phyloP scores from a whole-genome alignment of 1,139 yeast species.

The Pichia sp. region DNA sequence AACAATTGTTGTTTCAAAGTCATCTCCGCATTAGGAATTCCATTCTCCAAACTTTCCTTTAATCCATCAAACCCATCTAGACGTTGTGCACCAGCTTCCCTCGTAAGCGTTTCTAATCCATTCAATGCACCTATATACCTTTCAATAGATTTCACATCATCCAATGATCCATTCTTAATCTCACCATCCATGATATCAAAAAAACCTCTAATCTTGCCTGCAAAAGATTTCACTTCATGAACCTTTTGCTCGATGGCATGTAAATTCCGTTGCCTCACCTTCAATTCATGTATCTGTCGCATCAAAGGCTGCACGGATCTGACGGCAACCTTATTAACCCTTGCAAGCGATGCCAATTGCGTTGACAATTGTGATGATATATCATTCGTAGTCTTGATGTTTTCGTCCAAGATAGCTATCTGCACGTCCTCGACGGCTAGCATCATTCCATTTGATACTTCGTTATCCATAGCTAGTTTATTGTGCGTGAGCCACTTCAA shows the following conservation, averaged over 20 bases:
- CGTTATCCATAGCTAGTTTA: too few species aligned
- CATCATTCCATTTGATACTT: too few species aligned
- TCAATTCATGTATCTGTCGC: conserved; percentile 51
- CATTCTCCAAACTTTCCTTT: conserved; percentile 37
- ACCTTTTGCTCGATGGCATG: conserved; percentile 56
- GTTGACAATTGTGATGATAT: conserved; percentile 50
- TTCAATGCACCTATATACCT: conserved; percentile 33
- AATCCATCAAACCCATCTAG: too few species aligned
- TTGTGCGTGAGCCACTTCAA: too few species aligned
- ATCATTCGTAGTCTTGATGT: conserved; percentile 50
- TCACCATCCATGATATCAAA: conserved; percentile 1
- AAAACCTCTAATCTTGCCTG: conserved; percentile 29
- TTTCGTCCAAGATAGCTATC: conserved; percentile 73
- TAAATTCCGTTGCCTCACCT: conserved; percentile 49
- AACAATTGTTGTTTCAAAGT: conserved; percentile 32
- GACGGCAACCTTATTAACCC: conserved; percentile 56
- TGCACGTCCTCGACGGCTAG: conserved; percentile 75
- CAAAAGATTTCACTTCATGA: conserved; percentile 57
- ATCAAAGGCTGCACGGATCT: conserved; percentile 65
- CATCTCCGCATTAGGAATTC: conserved; percentile 41
- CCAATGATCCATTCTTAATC: conserved; percentile 17
- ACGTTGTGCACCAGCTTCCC: too few species aligned
- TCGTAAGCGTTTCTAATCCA: conserved; percentile 30
- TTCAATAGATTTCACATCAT: conserved; percentile 30
- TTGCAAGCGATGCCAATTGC: conserved; percentile 48